Evolutionary conservation across 305 asterid species (phyloP), one percentile per base, ranked within the genome.

Genomic region (Withania somnifera): DNA sequence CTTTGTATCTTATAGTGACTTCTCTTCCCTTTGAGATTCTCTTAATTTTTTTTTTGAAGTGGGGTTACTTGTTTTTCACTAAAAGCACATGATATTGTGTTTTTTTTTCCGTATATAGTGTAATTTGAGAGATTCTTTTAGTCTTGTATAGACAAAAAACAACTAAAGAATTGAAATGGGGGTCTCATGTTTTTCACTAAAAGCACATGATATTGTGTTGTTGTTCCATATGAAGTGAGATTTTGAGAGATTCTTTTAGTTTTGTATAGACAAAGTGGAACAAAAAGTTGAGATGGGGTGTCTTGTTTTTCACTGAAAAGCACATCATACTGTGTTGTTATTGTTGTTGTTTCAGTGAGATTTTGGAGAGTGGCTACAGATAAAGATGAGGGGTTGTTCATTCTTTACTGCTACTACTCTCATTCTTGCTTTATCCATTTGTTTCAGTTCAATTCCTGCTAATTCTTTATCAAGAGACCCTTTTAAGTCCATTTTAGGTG

Each of bases 401-500:
- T 82, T 40, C 77, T 86, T 86, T 83, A 84, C 85, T 81, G 60
- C 28, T 75, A 75, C 80, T 28, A 50, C 80, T 28, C 64, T 88
- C 78, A 80, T 85, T 34, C 2, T 90, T 83, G 87, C 64, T 83
- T 34, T 90, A 87, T 83, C 90, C 84, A 63, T 88, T 86, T 88
- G 86, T 83, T 85, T 87, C 86, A 81, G 85, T 83, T 85, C 88
- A 50, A 80, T 82, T 34, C 73, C 61, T 10, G 93, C 88, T 85
- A 92, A 86, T 86, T 86, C 90, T 84, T 88, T 90, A 83, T 87
- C 92, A 53, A 80, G 82, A 78, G 93, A 93, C 53, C 86, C 93
- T 80, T 85, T 89, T 83, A 85, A 87, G 77, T 87, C 93, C 77
- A 81, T 93, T 64, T 82, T 87, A 79, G 98, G 98, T 95, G 30